Base-by-base conservation (phyloP, 768 basidiomycete genomes). In the Boletus pseudo-olivaceus region DNA sequence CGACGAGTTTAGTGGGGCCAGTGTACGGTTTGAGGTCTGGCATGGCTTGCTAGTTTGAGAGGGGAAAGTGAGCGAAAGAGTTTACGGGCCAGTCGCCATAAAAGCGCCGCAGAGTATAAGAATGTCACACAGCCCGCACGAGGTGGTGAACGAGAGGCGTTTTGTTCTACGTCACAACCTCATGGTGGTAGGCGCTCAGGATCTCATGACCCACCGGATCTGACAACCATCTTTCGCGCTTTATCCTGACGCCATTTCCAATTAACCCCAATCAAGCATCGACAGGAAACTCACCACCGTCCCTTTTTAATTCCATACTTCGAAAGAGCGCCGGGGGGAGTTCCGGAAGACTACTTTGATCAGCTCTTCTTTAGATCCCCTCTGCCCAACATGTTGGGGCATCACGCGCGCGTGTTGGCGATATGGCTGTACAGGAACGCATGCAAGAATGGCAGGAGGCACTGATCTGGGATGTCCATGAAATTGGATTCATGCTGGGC, bases 1-100 rank as follows among this genome's bases (percentile, higher is more conserved):
- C 54, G 0, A 78, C 71, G 3, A 80, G 67, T 50, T 72, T 72
- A 7, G 44, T 30, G n/a, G 52, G 26, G 1, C 60, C 60, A 10
- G 39, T 8, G 46, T 62, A 32, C 10, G 45, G 38, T 38, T 49
- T 54, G 12, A 33, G 45, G 29, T 20, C 15, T 6, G n/a, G 35
- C 60, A 61, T 61, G 46, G n/a, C 17, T 44, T 23, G 35, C n/a
- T 23, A 40, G 20, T 33, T 39, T 29, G 27, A 20, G 35, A 33
- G 29, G 8, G 19, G 19, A 26, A 1, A 15, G 40, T 34, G 20
- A 20, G 20, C 0, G 12, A 17, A 12, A 12, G 40, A 15, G 23
- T 40, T 34, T 8, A n/a, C n/a, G n/a, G 37, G 37, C n/a, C 7
- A n/a, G 37, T 19, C 17, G 17, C 37, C 37, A 38, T 38, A n/a